phyloP scores from a whole-genome alignment of 768 basidiomycete genomes.

The Clitopilus hobsonii region DNA sequence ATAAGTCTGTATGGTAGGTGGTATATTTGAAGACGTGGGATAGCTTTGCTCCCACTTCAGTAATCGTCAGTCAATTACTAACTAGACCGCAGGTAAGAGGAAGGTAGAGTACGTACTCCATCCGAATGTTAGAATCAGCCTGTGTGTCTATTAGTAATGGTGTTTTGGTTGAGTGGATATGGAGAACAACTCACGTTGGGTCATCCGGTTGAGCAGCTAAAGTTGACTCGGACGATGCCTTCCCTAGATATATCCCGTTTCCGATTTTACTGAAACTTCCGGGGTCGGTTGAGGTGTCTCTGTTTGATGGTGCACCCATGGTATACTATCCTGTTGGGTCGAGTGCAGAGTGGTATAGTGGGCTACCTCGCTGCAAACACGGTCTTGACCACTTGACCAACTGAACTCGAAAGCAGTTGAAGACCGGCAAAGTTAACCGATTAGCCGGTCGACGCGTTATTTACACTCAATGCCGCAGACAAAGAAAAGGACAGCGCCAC shows the following conservation, averaged over 20 bases:
- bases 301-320: background rate
- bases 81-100: too few species aligned
- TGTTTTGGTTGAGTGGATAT: background rate
- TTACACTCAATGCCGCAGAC: background rate
- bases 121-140: slow-evolving; percentile 39
- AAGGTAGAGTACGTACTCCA: slow-evolving; percentile 33
- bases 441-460: background rate
- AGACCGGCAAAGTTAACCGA: background rate
- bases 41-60: slow-evolving; percentile 40
- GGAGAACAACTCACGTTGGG: background rate
- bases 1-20: slow-evolving; percentile 31
- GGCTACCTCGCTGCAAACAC: too few species aligned
- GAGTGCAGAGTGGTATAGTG: too few species aligned
- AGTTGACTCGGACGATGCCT: background rate
- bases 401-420: background rate
- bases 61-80: slow-evolving; percentile 7
- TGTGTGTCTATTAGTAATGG: slow-evolving; percentile 7
- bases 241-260: background rate
- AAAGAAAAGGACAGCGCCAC: background rate
- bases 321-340: too few species aligned
- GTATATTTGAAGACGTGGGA: slow-evolving; percentile 44
- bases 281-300: background rate
- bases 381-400: background rate
- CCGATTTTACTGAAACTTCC: background rate
- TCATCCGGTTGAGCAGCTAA: background rate